Evolutionary conservation across 2,329 filamentous ascomycete species (phyloP), one percentile per base, ranked within the genome.

Genomic region (Akanthomyces muscarius): DNA sequence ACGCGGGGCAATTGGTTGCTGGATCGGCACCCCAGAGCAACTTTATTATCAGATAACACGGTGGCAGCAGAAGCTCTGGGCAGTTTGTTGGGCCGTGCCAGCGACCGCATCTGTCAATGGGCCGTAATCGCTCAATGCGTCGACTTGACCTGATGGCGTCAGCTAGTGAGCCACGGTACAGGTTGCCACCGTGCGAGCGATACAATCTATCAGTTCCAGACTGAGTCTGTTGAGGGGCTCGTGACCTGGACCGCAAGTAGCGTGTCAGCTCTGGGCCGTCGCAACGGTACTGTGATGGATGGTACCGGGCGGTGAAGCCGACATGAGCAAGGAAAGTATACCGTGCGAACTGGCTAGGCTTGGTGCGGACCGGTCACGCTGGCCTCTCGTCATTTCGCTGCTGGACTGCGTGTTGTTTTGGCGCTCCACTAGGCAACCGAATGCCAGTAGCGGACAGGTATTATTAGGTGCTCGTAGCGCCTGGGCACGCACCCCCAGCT

Each of bases 301-400:
- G 33, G 56, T 60, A 48, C 54, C 41, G 18, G n/a, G 33, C 48
- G 63, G 45, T 44, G 28, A 60, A 38, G 21, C 50, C 36, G 14
- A 10, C 28, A 38, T 16, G 41, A 38, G 41, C 25, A 44, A 21
- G 14, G 14, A 42, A 61, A 55, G 61, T 59, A 55, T 42, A 60
- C 52, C 4, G 62, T 60, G 53, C 28, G 45, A 48, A 10, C 1
- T 10, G n/a, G 2, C 18, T 2, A 11, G 6, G 42, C 5, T 36
- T 51, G 44, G 44, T 53, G 64, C 53, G 50, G 62, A 54, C 52
- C 51, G 53, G 64, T 65, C 64, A 65, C 62, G 61, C 50, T 65
- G 57, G 58, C 57, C 53, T 23, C 33, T 62, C 59, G 61, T 65
- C 64, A 65, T 64, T 65, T 65, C 64, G 45, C 44, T 56, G 23